These are phyloP conservation scores for Pseudocercospora eumusae DNA, from an alignment of 2,329 filamentous ascomycete genomes.

Conservation along the genomic window DNA sequence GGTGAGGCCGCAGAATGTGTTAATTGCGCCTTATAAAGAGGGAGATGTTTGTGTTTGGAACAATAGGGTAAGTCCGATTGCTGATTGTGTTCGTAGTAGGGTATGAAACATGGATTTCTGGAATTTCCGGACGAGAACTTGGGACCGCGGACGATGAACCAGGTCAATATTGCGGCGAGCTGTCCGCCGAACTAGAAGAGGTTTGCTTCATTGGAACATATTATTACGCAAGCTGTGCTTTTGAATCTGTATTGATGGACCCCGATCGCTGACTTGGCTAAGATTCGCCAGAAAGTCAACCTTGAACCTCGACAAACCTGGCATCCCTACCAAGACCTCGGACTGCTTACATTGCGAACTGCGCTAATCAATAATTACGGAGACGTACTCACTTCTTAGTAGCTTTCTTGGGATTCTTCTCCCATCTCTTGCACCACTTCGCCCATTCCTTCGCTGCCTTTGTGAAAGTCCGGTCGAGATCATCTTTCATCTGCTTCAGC, in stretches of 20 bases:
- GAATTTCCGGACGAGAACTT: constrained; percentile 2
- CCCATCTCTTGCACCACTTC: constrained; percentile 38
- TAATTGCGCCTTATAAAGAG: constrained; percentile 9
- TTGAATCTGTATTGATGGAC: neutral
- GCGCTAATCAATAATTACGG: neutral
- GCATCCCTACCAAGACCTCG: neutral
- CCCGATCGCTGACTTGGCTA: neutral
- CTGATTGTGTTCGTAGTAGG: neutral
- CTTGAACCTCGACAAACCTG: neutral
- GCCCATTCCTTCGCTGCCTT: constrained; percentile 28
- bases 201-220: neutral
- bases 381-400: constrained; percentile 33
- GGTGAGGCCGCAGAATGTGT: constrained; percentile 10
- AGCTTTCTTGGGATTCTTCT: constrained; percentile 26
- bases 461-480: constrained; percentile 21
- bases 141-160: constrained; percentile 3
- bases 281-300: neutral
- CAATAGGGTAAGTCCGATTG: neutral
- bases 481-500: constrained; percentile 25
- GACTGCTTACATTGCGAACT: neutral
- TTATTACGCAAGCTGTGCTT: neutral
- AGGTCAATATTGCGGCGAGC: constrained; percentile 9
- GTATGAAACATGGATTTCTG: constrained; percentile 9
- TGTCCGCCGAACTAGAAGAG: neutral
- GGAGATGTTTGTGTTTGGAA: constrained; percentile 8